Evolutionary conservation across 257 asterid genomes (phyloP).

Genomic region (Nicotiana noctiflora): DNA sequence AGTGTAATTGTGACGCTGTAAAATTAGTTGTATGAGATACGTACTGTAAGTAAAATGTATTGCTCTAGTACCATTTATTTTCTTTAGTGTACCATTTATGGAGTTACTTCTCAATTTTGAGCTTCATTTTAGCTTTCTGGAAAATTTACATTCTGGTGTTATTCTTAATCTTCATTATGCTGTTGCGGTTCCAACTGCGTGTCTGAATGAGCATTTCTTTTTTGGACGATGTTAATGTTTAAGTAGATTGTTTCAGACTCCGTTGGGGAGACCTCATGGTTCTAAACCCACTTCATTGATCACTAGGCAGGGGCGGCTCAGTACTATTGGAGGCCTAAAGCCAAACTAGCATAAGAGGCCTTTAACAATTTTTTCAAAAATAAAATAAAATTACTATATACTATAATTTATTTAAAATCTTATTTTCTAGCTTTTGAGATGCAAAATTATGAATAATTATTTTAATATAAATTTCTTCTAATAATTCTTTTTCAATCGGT

Average conservation of each 20-base stretch:
- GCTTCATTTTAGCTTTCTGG: background rate
- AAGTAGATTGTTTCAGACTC: background rate
- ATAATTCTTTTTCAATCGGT: too few species aligned
- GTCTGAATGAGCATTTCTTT: background rate
- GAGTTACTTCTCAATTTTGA: background rate
- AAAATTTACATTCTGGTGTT: background rate
- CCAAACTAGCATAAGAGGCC: too few species aligned
- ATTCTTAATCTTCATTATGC: background rate
- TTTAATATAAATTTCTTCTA: too few species aligned
- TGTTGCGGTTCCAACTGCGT: background rate
- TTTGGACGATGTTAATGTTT: background rate
- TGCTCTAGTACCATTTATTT: background rate
- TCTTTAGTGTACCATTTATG: background rate
- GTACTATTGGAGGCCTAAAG: too few species aligned
- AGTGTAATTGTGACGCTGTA: background rate
- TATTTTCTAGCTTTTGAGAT: too few species aligned
- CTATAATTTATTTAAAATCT: too few species aligned
- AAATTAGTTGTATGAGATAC: background rate
- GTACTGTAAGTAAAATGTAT: background rate
- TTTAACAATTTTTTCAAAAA: too few species aligned
- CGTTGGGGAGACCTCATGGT: too few species aligned
- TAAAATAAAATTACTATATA: too few species aligned
- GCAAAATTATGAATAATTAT: too few species aligned
- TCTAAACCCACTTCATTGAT: too few species aligned
- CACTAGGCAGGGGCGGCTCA: too few species aligned